phyloP scores from a whole-genome alignment of 192 early-diverging fungal genomes.

The Gigaspora rosea region DNA sequence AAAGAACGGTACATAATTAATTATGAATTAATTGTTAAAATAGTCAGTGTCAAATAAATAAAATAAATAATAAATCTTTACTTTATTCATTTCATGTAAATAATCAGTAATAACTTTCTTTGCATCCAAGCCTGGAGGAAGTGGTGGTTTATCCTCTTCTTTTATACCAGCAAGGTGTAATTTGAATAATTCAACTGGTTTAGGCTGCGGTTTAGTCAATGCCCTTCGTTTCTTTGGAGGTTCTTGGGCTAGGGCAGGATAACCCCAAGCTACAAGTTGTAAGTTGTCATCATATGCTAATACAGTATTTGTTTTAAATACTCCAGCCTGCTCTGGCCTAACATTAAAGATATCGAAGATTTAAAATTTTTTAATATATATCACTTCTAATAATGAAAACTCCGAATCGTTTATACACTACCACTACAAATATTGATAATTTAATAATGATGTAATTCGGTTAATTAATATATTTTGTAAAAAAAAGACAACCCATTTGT shows the following conservation, averaged over 20 bases:
- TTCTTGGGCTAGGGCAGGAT: conserved; percentile 28
- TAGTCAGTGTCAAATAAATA: background rate
- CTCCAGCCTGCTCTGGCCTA: conserved; percentile 15
- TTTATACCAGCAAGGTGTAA: conserved; percentile 51
- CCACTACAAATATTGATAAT: too few species aligned
- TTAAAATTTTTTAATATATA: too few species aligned
- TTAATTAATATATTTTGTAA: too few species aligned
- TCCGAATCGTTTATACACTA: too few species aligned
- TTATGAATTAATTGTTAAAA: background rate
- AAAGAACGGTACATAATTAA: background rate
- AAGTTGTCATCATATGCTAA: conserved; percentile 28
- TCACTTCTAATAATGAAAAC: too few species aligned
- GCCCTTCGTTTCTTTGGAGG: conserved; percentile 6
- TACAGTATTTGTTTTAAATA: conserved; percentile 28
- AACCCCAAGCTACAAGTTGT: conserved; percentile 25
- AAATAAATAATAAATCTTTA: background rate
- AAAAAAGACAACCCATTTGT: too few species aligned
- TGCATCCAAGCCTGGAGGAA: conserved; percentile 53
- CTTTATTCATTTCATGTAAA: conserved; percentile 39
- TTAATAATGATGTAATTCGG: too few species aligned
- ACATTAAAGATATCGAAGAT: too few species aligned
- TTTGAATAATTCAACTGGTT: conserved; percentile 44
- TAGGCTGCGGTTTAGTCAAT: background rate
- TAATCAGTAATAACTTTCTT: conserved; percentile 58
- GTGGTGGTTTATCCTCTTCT: conserved; percentile 41